Evolutionary conservation across 208 protist species (phyloP).

Genomic region (Sergeia podlipaevii): DNA sequence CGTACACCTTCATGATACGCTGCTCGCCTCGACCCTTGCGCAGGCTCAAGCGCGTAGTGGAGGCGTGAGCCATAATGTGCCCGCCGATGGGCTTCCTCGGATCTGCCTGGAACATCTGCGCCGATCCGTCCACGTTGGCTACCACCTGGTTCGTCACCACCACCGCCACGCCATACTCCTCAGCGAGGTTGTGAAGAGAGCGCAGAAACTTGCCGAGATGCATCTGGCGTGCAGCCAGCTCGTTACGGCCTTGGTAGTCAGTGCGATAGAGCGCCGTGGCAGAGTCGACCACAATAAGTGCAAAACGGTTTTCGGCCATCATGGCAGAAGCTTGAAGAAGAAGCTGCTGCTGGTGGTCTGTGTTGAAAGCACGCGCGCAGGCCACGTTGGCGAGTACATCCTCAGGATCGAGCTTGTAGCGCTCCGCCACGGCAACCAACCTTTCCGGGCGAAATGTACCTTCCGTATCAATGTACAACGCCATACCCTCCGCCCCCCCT

Average conservation of each 20-base stretch:
- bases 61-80: constrained; percentile 99
- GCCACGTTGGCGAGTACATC: constrained; percentile 99
- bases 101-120: constrained; percentile 95
- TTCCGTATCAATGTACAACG: constrained; percentile 99
- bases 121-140: constrained; percentile 96
- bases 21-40: constrained; percentile 99
- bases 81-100: constrained; percentile 99
- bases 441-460: constrained; percentile 98
- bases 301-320: constrained; percentile 98
- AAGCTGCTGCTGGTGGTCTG: constrained; percentile 98
- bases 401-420: constrained; percentile 94
- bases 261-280: constrained; percentile 98
- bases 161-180: constrained; percentile 99
- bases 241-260: constrained; percentile 98
- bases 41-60: constrained; percentile 98
- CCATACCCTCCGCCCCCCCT: constrained; percentile 98
- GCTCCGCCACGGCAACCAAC: constrained; percentile 87
- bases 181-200: constrained; percentile 95
- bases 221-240: constrained; percentile 98
- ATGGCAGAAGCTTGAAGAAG: constrained; percentile 96
- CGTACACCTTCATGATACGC: constrained; percentile 99
- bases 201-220: constrained; percentile 99
- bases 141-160: constrained; percentile 99
- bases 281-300: constrained; percentile 98
- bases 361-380: constrained; percentile 99